These are phyloP conservation scores for Cenchrus americanus DNA, from an alignment of 176 grass and related monocot genomes.

Conservation along the genomic window DNA sequence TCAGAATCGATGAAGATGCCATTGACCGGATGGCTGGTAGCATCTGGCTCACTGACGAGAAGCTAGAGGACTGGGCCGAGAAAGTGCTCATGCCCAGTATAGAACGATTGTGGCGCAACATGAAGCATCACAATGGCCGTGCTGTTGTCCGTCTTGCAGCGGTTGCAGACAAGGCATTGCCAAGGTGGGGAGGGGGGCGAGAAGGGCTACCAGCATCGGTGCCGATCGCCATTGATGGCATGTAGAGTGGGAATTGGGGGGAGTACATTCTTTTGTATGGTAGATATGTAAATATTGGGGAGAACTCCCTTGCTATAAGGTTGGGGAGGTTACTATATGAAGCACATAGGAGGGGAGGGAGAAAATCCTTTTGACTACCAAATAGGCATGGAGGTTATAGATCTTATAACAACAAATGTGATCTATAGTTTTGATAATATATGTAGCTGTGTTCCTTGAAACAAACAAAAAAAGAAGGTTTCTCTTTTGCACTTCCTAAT, in stretches of 20 bases:
- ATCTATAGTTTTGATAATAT: conserved; percentile 66
- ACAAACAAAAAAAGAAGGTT: background rate
- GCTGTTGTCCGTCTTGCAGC: conserved; percentile 48
- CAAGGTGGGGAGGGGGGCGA: conserved; percentile 35
- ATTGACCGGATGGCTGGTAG: conserved; percentile 67
- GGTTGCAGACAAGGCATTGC: conserved; percentile 25
- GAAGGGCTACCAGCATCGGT: conserved; percentile 63
- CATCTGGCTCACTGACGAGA: conserved; percentile 64
- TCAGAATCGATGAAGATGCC: conserved; percentile 84
- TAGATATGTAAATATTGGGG: conserved; percentile 89
- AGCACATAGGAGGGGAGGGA: conserved; percentile 47
- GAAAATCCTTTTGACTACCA: conserved; percentile 57
- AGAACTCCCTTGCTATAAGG: conserved; percentile 42
- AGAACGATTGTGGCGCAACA: conserved; percentile 64
- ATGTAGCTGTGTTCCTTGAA: conserved; percentile 62
- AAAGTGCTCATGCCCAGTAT: conserved; percentile 68
- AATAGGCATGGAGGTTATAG: conserved; percentile 69
- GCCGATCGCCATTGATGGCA: conserved; percentile 60
- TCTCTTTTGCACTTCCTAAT: conserved; percentile 40
- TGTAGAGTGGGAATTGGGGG: conserved; percentile 51
- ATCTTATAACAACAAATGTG: conserved; percentile 57
- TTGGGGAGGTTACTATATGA: conserved; percentile 43
- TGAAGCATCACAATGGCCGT: conserved; percentile 34
- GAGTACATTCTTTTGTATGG: conserved; percentile 66
- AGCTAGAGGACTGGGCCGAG: conserved; percentile 70